Base-by-base conservation (phyloP, 306 rosid species). In the Arachis hypogaea region DNA sequence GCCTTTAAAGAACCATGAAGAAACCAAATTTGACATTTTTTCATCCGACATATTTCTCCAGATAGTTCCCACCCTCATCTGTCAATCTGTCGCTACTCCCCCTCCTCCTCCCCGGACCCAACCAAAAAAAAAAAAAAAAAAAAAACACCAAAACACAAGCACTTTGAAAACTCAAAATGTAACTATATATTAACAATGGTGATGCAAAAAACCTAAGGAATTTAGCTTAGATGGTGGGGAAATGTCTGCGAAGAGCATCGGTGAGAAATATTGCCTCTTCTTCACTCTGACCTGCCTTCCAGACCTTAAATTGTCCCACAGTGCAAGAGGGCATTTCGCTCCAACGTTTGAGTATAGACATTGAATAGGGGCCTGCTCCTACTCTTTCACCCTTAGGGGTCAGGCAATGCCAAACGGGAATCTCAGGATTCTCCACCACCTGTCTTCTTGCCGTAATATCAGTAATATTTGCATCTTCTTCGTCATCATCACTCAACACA, bases 201-300 rank as follows among this genome's bases (percentile, higher is more conserved):
- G 6, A 59, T 66, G 50, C 56, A 36, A 43, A 38, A 30, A 12
- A 36, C 6, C 28, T 10, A 62, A 50, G 22, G 68, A 59, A 68
- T 52, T 58, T 64, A 70, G 42, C 59, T 73, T 72, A 33, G 44
- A 0, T 11, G 7, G 42, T 11, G 33, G 68, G 69, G 45, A 73
- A 81, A 64, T 10, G 9, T 59, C 12, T 77, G 43, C 55, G 54
- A 66, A 92, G 81, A 9, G 88, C 93, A 42, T 84, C 91, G 3
- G 43, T 42, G 44, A 90, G 84, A 77, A 58, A 72, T 72, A 86
- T 75, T 58, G 89, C 96, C 38, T 86, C 78, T 47, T 54, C 60
- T 76, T 86, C 80, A 68, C 82, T 88, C 84, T 88, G 87, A 55
- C 83, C 91, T 66, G 49, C 67, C 84, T 80, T 90, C 93, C 96